Evolutionary conservation across 768 basidiomycete species (phyloP).

Genomic region (Mycena albidolilacea): DNA sequence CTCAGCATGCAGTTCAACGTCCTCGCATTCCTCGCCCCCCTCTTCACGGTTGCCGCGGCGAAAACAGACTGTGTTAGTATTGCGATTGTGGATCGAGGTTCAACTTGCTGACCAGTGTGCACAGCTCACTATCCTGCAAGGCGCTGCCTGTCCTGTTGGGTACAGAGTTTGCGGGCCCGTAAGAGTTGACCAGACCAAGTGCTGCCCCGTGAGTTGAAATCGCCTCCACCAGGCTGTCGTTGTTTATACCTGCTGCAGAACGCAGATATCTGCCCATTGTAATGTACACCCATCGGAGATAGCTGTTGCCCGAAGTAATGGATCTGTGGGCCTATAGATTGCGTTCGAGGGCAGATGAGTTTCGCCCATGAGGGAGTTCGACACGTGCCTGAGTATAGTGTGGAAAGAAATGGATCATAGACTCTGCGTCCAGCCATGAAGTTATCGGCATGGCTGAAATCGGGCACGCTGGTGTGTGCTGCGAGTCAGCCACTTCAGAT

Average conservation of each 20-base stretch:
- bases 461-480: no score
- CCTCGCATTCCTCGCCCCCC: not conserved
- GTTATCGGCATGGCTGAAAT: no score
- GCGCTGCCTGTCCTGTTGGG: not conserved
- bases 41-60: slow-evolving; percentile 14
- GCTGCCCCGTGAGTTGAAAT: slow-evolving; percentile 3
- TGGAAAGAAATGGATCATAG: no score
- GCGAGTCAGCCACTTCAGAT: no score
- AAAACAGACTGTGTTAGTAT: slow-evolving; percentile 9
- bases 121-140: not conserved
- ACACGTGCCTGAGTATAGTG: no score
- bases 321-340: no score
- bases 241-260: not conserved
- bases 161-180: slow-evolving; percentile 12
- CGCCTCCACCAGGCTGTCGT: not conserved
- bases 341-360: not conserved
- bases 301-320: not conserved
- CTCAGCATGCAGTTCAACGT: slow-evolving; percentile 13
- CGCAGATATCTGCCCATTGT: slow-evolving; percentile 8
- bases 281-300: not conserved
- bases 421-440: no score
- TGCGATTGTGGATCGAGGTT: not conserved
- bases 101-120: not conserved
- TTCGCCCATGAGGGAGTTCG: no score
- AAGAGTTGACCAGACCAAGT: not conserved